Percentiles rank a stretch among this genome's conserved stretches.
These are phyloP conservation scores for Russula brevipes DNA, from an alignment of 768 basidiomycete genomes.

Conservation along the genomic window DNA sequence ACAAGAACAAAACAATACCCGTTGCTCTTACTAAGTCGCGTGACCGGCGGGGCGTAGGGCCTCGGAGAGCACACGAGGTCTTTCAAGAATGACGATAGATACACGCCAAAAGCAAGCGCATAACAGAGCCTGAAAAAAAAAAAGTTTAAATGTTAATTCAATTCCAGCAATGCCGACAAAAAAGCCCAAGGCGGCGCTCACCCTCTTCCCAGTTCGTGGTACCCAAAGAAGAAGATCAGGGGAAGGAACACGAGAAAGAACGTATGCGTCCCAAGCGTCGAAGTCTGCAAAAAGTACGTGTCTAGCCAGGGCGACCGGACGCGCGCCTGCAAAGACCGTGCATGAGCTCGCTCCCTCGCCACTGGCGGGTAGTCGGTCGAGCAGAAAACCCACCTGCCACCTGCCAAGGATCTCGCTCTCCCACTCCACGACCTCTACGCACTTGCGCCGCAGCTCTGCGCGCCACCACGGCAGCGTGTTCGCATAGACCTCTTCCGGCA, in stretches of 20 bases:
- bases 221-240: constrained; percentile 84
- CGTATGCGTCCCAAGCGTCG: constrained; percentile 76
- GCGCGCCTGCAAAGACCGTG: constrained; percentile 34
- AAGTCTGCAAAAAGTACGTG: constrained; percentile 78
- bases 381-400: constrained; percentile 51
- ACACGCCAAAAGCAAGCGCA: constrained; percentile 75
- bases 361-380: constrained; percentile 12
- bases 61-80: constrained; percentile 88
- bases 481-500: constrained; percentile 54
- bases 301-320: constrained; percentile 68
- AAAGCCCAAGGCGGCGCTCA: constrained; percentile 33
- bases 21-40: constrained; percentile 66
- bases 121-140: constrained; percentile 49
- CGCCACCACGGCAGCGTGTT: constrained; percentile 61
- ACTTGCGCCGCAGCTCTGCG: constrained; percentile 47
- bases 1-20: not conserved
- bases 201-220: constrained; percentile 65
- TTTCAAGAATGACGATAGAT: constrained; percentile 81
- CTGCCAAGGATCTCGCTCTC: constrained; percentile 59
- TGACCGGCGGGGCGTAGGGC: constrained; percentile 86
- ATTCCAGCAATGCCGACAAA: not conserved
- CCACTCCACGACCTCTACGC: constrained; percentile 49
- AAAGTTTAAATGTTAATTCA: constrained; percentile 4
- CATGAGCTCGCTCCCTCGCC: not conserved
- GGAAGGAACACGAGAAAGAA: constrained; percentile 94